A percentile compares a stretch with the other conserved stretches of the same genome.
phyloP scores from a whole-genome alignment of 2,329 filamentous ascomycete genomes.

The Colletotrichum sp. region DNA sequence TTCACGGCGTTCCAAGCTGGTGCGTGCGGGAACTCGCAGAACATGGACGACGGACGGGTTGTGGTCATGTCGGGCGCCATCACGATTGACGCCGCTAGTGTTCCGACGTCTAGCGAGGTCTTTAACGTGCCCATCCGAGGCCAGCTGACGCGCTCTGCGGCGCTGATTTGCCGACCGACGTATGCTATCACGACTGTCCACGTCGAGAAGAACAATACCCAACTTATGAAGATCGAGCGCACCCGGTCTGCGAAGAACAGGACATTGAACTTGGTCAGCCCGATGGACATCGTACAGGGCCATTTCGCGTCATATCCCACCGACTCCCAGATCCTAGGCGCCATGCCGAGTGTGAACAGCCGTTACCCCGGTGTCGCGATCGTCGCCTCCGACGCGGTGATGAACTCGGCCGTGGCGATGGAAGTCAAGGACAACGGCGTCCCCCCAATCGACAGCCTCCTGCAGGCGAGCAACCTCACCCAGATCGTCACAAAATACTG shows the following conservation, averaged over 20 bases:
- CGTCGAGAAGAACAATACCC: slow-evolving; percentile 26
- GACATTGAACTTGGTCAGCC: slow-evolving; percentile 23
- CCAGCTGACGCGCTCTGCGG: slow-evolving; percentile 26
- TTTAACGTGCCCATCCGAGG: slow-evolving; percentile 23
- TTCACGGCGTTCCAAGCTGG: slow-evolving; percentile 27
- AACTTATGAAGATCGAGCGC: slow-evolving; percentile 22
- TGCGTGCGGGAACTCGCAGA: slow-evolving; percentile 23
- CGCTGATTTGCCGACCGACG: slow-evolving; percentile 30
- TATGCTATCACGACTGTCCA: slow-evolving; percentile 28
- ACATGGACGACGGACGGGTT: slow-evolving; percentile 25
- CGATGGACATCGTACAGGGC: slow-evolving; percentile 29
- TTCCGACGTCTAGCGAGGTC: neutral
- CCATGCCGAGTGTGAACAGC: slow-evolving; percentile 6
- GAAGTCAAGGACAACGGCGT: slow-evolving; percentile 24
- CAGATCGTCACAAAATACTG: slow-evolving; percentile 34
- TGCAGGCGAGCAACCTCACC: slow-evolving; percentile 27
- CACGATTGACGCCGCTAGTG: slow-evolving; percentile 17
- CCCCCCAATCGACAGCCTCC: slow-evolving; percentile 26
- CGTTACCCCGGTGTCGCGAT: slow-evolving; percentile 27
- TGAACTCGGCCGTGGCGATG: slow-evolving; percentile 36
- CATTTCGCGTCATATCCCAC: slow-evolving; percentile 27
- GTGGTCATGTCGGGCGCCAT: slow-evolving; percentile 27
- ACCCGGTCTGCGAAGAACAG: neutral
- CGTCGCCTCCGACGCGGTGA: slow-evolving; percentile 35
- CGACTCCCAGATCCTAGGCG: slow-evolving; percentile 3